Conservation (phyloP, 1,284 basidiomycete genomes). For the Trichosporon sp. region DNA sequence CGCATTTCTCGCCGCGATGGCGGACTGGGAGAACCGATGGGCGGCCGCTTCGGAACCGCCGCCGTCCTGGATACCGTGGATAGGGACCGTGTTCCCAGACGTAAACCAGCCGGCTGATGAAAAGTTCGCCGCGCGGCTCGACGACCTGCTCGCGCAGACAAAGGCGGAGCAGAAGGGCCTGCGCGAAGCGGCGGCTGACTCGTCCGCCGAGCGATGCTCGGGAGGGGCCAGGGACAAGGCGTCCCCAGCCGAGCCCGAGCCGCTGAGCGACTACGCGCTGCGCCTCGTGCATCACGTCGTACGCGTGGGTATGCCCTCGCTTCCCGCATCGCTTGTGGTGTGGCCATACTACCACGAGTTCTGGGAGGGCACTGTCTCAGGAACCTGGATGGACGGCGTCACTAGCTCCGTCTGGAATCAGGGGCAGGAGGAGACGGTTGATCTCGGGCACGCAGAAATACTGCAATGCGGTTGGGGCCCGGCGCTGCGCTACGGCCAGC, state of each 20-base stretch:
- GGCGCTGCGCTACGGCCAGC: neutral
- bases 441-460: neutral
- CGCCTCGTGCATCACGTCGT: neutral
- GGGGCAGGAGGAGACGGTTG: neutral
- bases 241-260: neutral
- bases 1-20: neutral
- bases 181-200: no score
- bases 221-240: no score
- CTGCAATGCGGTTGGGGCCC: neutral
- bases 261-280: neutral
- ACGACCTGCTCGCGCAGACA: neutral
- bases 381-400: neutral
- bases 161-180: neutral
- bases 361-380: neutral
- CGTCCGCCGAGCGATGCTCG: no score
- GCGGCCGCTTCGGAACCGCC: neutral
- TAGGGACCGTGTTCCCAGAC: neutral
- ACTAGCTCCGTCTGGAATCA: neutral
- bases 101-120: neutral
- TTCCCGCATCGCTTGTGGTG: neutral
- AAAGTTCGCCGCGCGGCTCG: neutral
- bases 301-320: neutral
- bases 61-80: neutral
- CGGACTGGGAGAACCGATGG: neutral
- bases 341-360: neutral